Base-by-base conservation (phyloP, 495 filamentous ascomycete genomes). In the Penicillium dipodomyicola region DNA sequence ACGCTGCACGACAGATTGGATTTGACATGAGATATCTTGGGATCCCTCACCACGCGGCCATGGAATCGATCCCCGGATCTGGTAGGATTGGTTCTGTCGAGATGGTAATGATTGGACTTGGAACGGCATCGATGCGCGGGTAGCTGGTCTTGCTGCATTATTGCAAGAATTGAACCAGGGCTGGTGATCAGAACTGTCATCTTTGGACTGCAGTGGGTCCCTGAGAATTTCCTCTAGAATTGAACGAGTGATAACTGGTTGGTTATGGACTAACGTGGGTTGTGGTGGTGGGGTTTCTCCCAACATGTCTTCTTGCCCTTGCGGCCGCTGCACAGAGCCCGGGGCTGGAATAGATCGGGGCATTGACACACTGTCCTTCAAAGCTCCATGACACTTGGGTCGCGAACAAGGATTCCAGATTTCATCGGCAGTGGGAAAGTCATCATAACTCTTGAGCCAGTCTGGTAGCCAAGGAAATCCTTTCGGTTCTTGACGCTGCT, bases 371-470 rank as follows among this genome's bases (percentile, higher is more conserved):
- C n/a, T 23, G 33, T 42, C 40, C 9, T 44, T 10, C 49, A 66
- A 58, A 10, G 54, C 63, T 9, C 61, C 66, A 37, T 60, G 55
- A 40, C 61, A 58, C 32, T 58, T 44, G 1, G 42, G 50, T 10
- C 42, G 58, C 3, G 55, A 46, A 23, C 55, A 57, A 27, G 68
- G 64, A 40, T 71, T 68, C 63, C 67, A 70, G 4, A 71, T 67
- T 7, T 51, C 57, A 57, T 71, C 65, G 0, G 68, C 68, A 1
- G 64, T 58, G 0, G 49, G 49, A 49, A 46, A 62, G 3, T 65
- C 63, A 58, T 71, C 64, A 58, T 71, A 69, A 49, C 65, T 70
- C 40, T 64, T 62, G 29, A 69, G 14, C 37, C 56, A 70, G 5
- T 49, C 57, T 5, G 68, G 69, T 33, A 75, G 12, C 63, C 65